These are phyloP conservation scores for Calocybe gambosa DNA, from an alignment of 1,284 basidiomycete genomes.

Conservation along the genomic window DNA sequence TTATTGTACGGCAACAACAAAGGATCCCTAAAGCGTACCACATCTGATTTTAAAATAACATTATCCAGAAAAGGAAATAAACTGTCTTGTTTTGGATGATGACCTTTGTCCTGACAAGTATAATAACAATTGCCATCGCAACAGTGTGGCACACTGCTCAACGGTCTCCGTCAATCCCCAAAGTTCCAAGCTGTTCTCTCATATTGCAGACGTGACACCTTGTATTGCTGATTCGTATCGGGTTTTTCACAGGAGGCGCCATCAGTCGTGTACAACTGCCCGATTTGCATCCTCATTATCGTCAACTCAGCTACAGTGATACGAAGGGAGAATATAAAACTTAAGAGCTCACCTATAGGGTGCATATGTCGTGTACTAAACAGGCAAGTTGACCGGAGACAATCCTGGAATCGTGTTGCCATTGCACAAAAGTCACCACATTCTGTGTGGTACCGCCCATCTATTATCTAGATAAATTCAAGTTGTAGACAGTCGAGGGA, in stretches of 20 bases:
- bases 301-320: background rate
- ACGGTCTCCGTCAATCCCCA: constrained; percentile 15
- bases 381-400: constrained; percentile 54
- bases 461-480: constrained; percentile 50
- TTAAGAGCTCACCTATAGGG: constrained; percentile 42
- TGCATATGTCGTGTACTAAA: constrained; percentile 67
- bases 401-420: constrained; percentile 66
- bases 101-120: background rate
- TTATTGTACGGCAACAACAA: constrained; percentile 9
- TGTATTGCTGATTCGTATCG: constrained; percentile 63
- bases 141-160: background rate
- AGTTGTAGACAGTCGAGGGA: constrained; percentile 9
- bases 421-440: constrained; percentile 76
- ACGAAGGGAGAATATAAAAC: background rate
- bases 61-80: constrained; percentile 9
- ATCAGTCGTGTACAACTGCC: constrained; percentile 58
- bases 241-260: constrained; percentile 64
- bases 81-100: constrained; percentile 2
- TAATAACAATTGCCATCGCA: background rate
- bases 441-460: constrained; percentile 65
- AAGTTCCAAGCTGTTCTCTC: constrained; percentile 32
- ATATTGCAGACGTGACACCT: constrained; percentile 49
- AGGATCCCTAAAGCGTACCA: constrained; percentile 1
- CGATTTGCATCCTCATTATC: constrained; percentile 50
- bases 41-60: background rate